Base-by-base conservation (phyloP, 176 grass and related monocot species). In the Cocos nucifera region DNA sequence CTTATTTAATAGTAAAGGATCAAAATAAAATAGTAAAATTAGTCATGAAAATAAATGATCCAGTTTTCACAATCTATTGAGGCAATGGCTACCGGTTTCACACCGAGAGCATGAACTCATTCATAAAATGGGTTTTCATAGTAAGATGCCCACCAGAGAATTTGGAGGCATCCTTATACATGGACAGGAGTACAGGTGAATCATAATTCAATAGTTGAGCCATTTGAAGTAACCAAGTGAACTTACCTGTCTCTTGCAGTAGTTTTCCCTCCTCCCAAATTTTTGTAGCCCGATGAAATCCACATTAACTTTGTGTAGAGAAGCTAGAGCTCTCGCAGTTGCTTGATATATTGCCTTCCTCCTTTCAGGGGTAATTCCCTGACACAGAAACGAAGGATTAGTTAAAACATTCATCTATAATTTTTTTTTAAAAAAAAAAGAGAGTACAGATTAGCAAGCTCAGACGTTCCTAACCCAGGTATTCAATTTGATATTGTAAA, bases 201-300 rank as follows among this genome's bases (percentile, higher is more conserved):
- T 30, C 28, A 30, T 22, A 54, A 35, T 21, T 39, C 26, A 1
- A 69, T 17, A 49, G 16, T 49, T 15, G 58, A 50, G 4, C 16
- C 44, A 57, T 51, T 26, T 1, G 51, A 27, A 27, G 25, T 53
- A 59, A 50, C 10, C n/a, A 59, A 21, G 62, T 16, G 58, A 59
- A 71, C 59, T 15, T 70, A 97, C 87, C 79, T 98, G 87, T 91
- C 87, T 85, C 78, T 81, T 98, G 75, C 93, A 98, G 58, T 98
- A 98, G 54, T 98, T 92, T 22, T 98, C 93, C 76, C 87, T 73
- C 76, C 67, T 86, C 22, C 93, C 84, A 58, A 78, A 89, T 59
- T 92, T 98, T 26, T 98, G 87, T 64, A 98, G 64, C 55, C 87
- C 93, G 73, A 92, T 69, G 17, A 52, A 62, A 80, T 80, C 56